Conservation (phyloP, 306 rosid genomes). For the Rosa rugosa region DNA sequence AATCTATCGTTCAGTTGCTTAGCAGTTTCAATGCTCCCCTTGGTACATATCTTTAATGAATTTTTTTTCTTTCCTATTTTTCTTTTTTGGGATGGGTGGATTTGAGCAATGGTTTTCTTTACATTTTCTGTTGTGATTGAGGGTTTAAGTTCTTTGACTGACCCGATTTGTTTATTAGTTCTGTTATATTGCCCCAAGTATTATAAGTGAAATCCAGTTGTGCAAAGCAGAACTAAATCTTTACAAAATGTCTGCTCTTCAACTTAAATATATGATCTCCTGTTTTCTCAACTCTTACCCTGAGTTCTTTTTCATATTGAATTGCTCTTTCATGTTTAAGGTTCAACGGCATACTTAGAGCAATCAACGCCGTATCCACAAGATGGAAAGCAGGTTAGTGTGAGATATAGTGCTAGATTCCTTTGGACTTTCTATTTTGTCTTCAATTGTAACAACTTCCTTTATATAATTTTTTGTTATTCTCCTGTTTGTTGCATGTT, state of each 20-base stretch:
- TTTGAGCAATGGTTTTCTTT: slow-evolving; percentile 2
- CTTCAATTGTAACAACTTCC: neutral
- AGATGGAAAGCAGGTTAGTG: slow-evolving; percentile 88
- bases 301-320: slow-evolving; percentile 30
- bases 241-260: neutral
- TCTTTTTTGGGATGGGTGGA: neutral
- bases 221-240: neutral
- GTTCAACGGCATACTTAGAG: slow-evolving; percentile 79
- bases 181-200: neutral
- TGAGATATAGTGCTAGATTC: neutral
- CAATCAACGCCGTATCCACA: slow-evolving; percentile 77
- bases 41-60: slow-evolving; percentile 36
- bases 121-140: neutral
- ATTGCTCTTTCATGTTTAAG: slow-evolving; percentile 47
- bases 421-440: neutral
- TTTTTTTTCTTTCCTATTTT: neutral
- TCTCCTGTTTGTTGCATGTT: neutral
- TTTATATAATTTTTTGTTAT: neutral
- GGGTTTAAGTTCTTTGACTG: neutral
- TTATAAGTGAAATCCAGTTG: neutral
- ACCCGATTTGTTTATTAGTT: neutral
- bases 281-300: slow-evolving; percentile 30
- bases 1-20: slow-evolving; percentile 72
- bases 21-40: slow-evolving; percentile 67
- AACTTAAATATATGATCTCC: neutral